phyloP scores from a whole-genome alignment of 805 yeast genomes.

The Kodamaea lidongshanica region DNA sequence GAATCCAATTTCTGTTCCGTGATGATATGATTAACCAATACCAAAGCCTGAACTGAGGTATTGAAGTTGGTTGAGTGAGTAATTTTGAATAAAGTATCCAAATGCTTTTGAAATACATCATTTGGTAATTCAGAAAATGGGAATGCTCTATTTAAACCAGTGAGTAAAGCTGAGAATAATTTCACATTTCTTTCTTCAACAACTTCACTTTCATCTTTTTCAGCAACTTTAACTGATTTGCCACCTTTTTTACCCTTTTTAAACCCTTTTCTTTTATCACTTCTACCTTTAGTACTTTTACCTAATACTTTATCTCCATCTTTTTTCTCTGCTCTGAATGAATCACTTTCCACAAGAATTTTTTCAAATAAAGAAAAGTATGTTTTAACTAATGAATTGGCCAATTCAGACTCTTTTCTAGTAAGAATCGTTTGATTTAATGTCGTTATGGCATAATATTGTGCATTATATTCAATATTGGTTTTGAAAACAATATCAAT shows the following conservation, averaged over 20 bases:
- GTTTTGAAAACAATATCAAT: conserved; percentile 74
- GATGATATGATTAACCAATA: conserved; percentile 76
- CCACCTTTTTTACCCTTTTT: conserved; percentile 89
- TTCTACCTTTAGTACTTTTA: conserved; percentile 53
- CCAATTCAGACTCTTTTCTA: conserved; percentile 67
- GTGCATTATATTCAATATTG: conserved; percentile 71
- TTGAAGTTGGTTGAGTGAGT: conserved; percentile 93
- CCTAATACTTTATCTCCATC: conserved; percentile 39
- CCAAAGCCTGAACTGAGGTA: conserved; percentile 88
- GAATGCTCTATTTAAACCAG: conserved; percentile 94
- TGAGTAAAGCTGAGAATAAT: conserved; percentile 80
- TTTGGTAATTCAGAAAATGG: conserved; percentile 79
- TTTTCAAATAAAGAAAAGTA: conserved; percentile 86
- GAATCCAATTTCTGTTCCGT: conserved; percentile 48
- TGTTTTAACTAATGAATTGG: conserved; percentile 75
- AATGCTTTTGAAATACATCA: conserved; percentile 64
- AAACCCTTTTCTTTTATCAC: conserved; percentile 55
- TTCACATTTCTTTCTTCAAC: conserved; percentile 76
- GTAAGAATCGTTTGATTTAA: conserved; percentile 89
- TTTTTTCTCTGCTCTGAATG: conserved; percentile 22
- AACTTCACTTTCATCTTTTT: conserved; percentile 57
- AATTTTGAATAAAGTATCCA: conserved; percentile 79
- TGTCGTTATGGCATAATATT: conserved; percentile 82
- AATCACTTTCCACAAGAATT: conserved; percentile 63
- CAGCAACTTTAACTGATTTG: conserved; percentile 56